Evolutionary conservation across 2,329 filamentous ascomycete species (phyloP), one percentile per base, ranked within the genome.

Genomic region (Alternaria brassicae): DNA sequence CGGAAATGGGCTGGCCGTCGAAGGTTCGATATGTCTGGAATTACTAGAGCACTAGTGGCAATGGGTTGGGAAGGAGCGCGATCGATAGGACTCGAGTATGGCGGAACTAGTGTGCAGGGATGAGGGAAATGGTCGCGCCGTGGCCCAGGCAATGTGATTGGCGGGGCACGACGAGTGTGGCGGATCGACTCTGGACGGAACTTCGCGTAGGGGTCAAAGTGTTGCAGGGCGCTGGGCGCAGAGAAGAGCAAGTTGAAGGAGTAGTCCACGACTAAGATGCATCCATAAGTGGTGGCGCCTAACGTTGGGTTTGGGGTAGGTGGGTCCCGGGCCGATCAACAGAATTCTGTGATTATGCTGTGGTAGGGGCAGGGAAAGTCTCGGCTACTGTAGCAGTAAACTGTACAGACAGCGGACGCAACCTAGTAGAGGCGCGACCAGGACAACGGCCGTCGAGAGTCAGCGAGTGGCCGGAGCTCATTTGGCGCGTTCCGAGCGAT

Each of bases 21-120:
- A 49, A 53, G 36, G 34, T 36, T 41, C 83, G 83, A 85, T 86
- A 88, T 88, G 69, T 75, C 71, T 70, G 62, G 57, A 65, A 61
- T 57, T 66, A 69, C 67, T 68, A 67, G 54, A 50, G 54, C 62
- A 62, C 62, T 58, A 62, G 68, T 66, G 69, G 65, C 66, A 60
- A 67, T 45, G 51, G 53, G 36, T 52, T 50, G 45, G 36, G 54
- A 55, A 49, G 44, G 44, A 56, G 51, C 45, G 56, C 54, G 40
- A 41, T 32, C 28, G 49, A 53, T 48, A 34, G 53, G 40, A 47
- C 58, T 61, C 61, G 59, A 52, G 56, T 59, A 59, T 59, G 56
- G 61, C 53, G 52, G 53, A 45, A 62, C 65, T 67, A 69, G 60
- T 67, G 63, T 71, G 74, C 65, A 70, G 61, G 65, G 62, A 62